Percentiles rank a stretch among this genome's conserved stretches.
Conservation (phyloP, 805 yeast species). For the Spencermartinsiella europaea region DNA sequence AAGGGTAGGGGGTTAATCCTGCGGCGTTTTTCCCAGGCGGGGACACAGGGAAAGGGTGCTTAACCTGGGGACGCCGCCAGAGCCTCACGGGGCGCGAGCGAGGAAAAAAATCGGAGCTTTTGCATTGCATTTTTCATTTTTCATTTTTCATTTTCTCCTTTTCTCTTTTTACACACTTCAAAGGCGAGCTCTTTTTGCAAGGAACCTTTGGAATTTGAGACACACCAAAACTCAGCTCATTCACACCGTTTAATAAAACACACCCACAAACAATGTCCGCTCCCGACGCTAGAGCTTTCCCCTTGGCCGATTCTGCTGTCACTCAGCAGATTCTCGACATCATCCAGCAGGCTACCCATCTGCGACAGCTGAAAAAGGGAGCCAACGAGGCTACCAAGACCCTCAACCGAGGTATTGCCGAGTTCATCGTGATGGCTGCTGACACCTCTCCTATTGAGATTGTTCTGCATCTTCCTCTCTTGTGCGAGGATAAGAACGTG, state of each 20-base stretch:
- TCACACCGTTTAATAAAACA: too few species aligned
- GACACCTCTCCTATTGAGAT: conserved; percentile 99
- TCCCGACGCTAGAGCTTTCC: conserved; percentile 98
- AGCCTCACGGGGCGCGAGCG: too few species aligned
- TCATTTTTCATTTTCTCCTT: background rate
- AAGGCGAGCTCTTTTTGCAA: conserved; percentile 34
- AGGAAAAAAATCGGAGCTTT: too few species aligned
- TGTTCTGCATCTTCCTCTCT: conserved; percentile 90
- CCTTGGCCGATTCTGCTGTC: conserved; percentile 93
- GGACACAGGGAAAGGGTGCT: too few species aligned
- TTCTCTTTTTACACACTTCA: conserved; percentile 8
- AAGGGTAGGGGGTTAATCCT: too few species aligned
- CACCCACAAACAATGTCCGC: conserved; percentile 54
- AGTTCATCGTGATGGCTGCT: conserved; percentile 99
- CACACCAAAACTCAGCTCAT: background rate
- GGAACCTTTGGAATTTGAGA: conserved; percentile 31
- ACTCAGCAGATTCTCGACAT: conserved; percentile 96
- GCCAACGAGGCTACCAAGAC: conserved; percentile 99
- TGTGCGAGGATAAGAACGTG: conserved; percentile 99
- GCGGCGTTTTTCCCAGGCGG: too few species aligned
- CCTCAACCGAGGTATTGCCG: conserved; percentile 98
- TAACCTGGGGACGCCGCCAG: too few species aligned
- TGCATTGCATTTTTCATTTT: too few species aligned
- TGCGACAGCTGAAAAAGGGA: conserved; percentile 98
- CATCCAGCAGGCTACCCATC: conserved; percentile 95